Conservation (phyloP, 2,329 filamentous ascomycete genomes). For the Monosporascus sp. region DNA sequence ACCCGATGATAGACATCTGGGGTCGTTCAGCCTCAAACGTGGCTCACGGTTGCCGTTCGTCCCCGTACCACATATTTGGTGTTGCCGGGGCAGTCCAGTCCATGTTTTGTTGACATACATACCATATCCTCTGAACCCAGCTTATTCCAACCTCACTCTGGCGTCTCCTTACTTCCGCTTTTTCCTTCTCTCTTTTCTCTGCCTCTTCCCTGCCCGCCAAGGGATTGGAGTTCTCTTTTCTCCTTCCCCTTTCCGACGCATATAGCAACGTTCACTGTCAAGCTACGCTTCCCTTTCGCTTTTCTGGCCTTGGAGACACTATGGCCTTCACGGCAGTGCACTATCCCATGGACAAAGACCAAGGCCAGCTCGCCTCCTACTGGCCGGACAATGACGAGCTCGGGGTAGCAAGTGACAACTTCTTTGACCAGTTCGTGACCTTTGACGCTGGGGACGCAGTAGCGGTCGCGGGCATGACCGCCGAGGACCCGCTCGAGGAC, state of each 20-base stretch:
- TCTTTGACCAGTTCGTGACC: slow-evolving; percentile 30
- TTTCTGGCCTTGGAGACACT: slow-evolving; percentile 5
- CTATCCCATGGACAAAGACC: slow-evolving; percentile 27
- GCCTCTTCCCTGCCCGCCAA: slow-evolving; percentile 3
- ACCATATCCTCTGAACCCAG: slow-evolving; percentile 17
- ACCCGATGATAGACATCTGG: slow-evolving; percentile 1
- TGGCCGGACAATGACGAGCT: slow-evolving; percentile 26
- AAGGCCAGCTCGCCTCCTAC: slow-evolving; percentile 18
- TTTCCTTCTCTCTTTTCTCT: slow-evolving; percentile 4
- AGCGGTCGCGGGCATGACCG: slow-evolving; percentile 5
- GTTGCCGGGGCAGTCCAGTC: slow-evolving; percentile 25
- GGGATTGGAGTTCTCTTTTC: not conserved
- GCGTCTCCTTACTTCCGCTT: slow-evolving; percentile 5
- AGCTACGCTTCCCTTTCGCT: slow-evolving; percentile 12
- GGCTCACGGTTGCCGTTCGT: slow-evolving; percentile 21
- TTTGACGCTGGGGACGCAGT: slow-evolving; percentile 24
- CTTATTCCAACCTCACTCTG: slow-evolving; percentile 11
- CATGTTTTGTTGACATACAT: slow-evolving; percentile 28
- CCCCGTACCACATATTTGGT: slow-evolving; percentile 8
- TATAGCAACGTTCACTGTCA: too few relatives aligned
- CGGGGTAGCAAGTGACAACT: slow-evolving; percentile 20
- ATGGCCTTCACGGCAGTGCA: slow-evolving; percentile 27
- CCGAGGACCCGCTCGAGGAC: slow-evolving; percentile 16
- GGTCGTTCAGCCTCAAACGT: slow-evolving; percentile 21
- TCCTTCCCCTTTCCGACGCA: not conserved